A percentile compares a stretch with the other conserved stretches of the same genome.
Evolutionary conservation across 2,329 filamentous ascomycete species (phyloP).

Genomic region (Fusarium coffeatum): DNA sequence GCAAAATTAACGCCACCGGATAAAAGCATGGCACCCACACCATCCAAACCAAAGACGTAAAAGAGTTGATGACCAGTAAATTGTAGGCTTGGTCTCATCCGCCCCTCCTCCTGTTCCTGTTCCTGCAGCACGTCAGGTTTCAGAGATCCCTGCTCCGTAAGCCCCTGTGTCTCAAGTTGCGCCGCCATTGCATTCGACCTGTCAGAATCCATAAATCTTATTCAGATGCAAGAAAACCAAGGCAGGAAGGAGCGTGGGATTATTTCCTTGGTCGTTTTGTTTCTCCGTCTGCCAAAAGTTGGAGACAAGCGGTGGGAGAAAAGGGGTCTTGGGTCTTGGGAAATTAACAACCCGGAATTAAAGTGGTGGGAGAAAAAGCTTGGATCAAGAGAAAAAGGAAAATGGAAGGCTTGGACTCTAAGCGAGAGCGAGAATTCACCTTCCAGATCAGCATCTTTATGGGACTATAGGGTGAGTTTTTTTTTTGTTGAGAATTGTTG

Average conservation of each 20-base stretch:
- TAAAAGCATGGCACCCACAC: slow-evolving; percentile 59
- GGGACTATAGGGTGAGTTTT: slow-evolving; percentile 15
- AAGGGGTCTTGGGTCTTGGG: background rate
- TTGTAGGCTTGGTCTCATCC: slow-evolving; percentile 54
- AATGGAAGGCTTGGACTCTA: background rate
- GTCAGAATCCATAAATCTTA: slow-evolving; percentile 9
- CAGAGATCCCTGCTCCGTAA: slow-evolving; percentile 1
- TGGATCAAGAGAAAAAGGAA: background rate
- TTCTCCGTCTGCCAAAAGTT: background rate
- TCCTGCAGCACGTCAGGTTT: slow-evolving; percentile 10
- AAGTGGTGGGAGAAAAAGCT: background rate
- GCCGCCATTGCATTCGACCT: slow-evolving; percentile 10
- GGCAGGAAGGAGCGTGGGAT: background rate
- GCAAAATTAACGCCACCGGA: slow-evolving; percentile 65
- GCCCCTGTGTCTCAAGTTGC: slow-evolving; percentile 41
- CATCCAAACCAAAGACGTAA: slow-evolving; percentile 62
- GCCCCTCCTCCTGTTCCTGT: slow-evolving; percentile 27
- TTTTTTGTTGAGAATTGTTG: slow-evolving; percentile 6
- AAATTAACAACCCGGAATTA: slow-evolving; percentile 1
- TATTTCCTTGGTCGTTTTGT: background rate
- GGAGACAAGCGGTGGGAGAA: background rate
- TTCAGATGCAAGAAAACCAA: background rate
- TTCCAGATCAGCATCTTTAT: background rate
- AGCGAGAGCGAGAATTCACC: background rate
- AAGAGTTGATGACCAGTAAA: slow-evolving; percentile 59